phyloP scores from a whole-genome alignment of 2,329 filamentous ascomycete genomes.

The Aspergillus pseudotamarii region DNA sequence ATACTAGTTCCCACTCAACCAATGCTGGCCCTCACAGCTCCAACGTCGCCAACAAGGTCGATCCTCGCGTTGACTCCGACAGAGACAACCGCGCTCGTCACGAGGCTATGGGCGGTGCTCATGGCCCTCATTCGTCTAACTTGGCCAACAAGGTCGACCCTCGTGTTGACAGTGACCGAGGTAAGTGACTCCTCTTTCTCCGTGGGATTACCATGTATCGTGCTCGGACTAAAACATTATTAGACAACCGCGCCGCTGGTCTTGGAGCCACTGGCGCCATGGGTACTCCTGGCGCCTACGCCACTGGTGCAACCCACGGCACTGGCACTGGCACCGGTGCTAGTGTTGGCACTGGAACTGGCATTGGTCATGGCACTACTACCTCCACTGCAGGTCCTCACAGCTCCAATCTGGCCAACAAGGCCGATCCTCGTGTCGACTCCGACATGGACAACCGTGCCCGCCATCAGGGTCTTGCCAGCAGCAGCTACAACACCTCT shows the following conservation, averaged over 20 bases:
- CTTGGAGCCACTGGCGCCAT: background rate
- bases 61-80: constrained; percentile 21
- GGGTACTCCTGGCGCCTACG: constrained; percentile 9
- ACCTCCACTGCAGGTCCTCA: constrained; percentile 40
- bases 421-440: constrained; percentile 32
- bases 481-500: constrained; percentile 19
- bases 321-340: constrained; percentile 21
- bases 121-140: constrained; percentile 49
- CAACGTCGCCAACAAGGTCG: constrained; percentile 31
- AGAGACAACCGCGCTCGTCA: constrained; percentile 18
- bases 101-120: constrained; percentile 14
- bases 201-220: background rate
- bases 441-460: constrained; percentile 41
- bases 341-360: constrained; percentile 18
- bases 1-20: background rate
- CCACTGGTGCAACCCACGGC: constrained; percentile 13
- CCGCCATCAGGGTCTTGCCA: constrained; percentile 12
- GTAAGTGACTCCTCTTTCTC: constrained; percentile 1
- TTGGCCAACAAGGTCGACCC: constrained; percentile 57
- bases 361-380: constrained; percentile 12
- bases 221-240: background rate
- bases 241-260: constrained; percentile 15
- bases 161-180: constrained; percentile 30
- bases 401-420: constrained; percentile 33
- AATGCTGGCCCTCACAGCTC: constrained; percentile 25